These are phyloP conservation scores for Grigorovia yakushimaensis DNA, from an alignment of 805 yeast genomes.

Conservation along the genomic window DNA sequence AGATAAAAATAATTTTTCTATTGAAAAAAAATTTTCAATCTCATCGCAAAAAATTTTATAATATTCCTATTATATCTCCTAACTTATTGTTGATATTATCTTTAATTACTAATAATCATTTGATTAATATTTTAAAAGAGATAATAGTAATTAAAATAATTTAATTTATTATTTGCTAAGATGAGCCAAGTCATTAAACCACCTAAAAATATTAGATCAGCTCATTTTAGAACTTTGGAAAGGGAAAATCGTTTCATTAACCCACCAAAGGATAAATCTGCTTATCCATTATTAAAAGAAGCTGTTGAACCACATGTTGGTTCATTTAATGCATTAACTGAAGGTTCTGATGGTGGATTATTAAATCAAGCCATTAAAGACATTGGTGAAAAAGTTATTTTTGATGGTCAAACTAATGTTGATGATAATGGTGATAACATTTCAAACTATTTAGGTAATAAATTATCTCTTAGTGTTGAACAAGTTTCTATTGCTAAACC, in stretches of 20 bases:
- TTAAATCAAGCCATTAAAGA: conserved; percentile 79
- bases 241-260: conserved; percentile 75
- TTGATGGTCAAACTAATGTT: conserved; percentile 45
- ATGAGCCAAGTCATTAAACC: conserved; percentile 28
- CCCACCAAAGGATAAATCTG: conserved; percentile 82
- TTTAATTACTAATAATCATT: not conserved
- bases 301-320: conserved; percentile 95
- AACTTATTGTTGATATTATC: not conserved
- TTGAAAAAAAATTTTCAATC: conserved; percentile 2
- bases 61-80: not conserved
- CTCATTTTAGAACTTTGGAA: conserved; percentile 60
- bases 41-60: conserved; percentile 4
- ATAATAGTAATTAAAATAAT: not conserved
- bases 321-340: conserved; percentile 90
- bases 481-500: conserved; percentile 84
- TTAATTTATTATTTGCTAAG: not conserved
- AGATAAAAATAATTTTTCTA: not conserved
- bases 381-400: conserved; percentile 76
- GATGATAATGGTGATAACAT: conserved; percentile 29
- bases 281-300: conserved; percentile 71
- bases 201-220: conserved; percentile 29
- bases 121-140: not conserved
- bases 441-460: conserved; percentile 68
- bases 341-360: conserved; percentile 77
- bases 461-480: conserved; percentile 74